Evolutionary conservation across 352 stramenopile species (phyloP).

Genomic region (Phytophthora citricola): DNA sequence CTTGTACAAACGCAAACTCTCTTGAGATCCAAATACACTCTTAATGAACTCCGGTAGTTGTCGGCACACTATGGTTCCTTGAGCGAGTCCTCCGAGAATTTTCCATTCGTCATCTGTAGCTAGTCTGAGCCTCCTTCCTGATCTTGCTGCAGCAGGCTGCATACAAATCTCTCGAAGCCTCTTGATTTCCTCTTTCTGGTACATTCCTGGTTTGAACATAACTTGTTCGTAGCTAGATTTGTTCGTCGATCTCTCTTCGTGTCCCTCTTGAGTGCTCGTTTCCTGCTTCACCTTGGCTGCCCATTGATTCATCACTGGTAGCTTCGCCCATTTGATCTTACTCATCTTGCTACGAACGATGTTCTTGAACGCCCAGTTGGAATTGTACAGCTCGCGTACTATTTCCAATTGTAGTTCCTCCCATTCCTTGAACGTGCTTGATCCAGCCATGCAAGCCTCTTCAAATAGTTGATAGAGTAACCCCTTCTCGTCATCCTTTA

Average conservation of each 20-base stretch:
- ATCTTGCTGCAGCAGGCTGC: no score
- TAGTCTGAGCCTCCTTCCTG: no score
- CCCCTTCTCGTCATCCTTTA: neutral
- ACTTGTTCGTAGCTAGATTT: no score
- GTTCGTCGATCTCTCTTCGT: no score
- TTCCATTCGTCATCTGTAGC: slow-evolving; percentile 2
- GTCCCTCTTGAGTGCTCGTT: neutral
- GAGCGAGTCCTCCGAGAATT: neutral
- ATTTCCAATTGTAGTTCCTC: neutral
- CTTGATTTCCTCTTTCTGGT: no score
- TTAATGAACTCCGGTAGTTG: neutral
- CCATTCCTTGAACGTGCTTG: neutral
- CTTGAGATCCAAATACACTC: neutral
- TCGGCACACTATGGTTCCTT: neutral
- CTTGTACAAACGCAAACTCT: neutral
- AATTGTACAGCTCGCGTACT: neutral
- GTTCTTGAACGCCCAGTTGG: slow-evolving; percentile 2
- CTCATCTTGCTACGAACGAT: slow-evolving; percentile 2
- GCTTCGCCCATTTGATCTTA: neutral
- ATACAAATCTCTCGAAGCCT: no score
- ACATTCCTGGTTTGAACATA: no score
- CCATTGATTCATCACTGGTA: slow-evolving; percentile 1
- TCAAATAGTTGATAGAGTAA: neutral
- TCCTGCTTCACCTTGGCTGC: neutral
- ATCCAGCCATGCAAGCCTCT: neutral